Conservation (phyloP, 1,139 yeast genomes). For the Blastobotrys proliferans region DNA sequence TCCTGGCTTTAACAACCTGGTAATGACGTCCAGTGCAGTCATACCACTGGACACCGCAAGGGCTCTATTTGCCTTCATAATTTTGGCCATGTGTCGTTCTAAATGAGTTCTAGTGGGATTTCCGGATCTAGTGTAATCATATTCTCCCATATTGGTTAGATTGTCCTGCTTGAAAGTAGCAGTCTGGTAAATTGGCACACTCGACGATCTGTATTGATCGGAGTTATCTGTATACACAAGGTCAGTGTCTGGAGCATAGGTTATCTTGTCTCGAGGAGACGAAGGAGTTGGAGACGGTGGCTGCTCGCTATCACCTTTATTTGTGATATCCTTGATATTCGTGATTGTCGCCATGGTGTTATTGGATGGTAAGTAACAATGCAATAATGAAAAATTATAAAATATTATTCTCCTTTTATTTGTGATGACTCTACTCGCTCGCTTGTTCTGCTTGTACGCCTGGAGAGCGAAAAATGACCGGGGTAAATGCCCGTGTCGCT, state of each 20-base stretch:
- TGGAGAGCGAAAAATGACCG: too few species aligned
- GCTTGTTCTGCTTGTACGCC: too few species aligned
- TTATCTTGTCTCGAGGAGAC: slow-evolving; percentile 26
- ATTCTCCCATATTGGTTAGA: slow-evolving; percentile 71
- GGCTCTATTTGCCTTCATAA: slow-evolving; percentile 70
- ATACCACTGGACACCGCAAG: slow-evolving; percentile 87
- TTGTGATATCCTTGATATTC: background rate
- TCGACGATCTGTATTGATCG: slow-evolving; percentile 78
- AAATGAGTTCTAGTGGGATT: slow-evolving; percentile 84
- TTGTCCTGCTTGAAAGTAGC: slow-evolving; percentile 89
- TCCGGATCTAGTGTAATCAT: slow-evolving; percentile 92
- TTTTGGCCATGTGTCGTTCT: slow-evolving; percentile 69
- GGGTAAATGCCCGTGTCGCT: too few species aligned
- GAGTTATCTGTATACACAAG: slow-evolving; percentile 61
- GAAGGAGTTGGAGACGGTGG: slow-evolving; percentile 41
- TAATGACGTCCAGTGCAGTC: slow-evolving; percentile 86
- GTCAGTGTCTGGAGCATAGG: slow-evolving; percentile 58
- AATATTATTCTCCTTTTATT: too few species aligned
- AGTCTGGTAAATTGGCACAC: slow-evolving; percentile 85
- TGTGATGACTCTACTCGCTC: too few species aligned
- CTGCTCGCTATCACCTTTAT: slow-evolving; percentile 13
- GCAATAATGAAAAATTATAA: too few species aligned
- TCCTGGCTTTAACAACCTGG: slow-evolving; percentile 66
- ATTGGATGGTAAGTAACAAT: too few species aligned
- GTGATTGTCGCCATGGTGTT: slow-evolving; percentile 15